Base-by-base conservation (phyloP, 2,329 filamentous ascomycete species). In the Aquanectria penicillioides region DNA sequence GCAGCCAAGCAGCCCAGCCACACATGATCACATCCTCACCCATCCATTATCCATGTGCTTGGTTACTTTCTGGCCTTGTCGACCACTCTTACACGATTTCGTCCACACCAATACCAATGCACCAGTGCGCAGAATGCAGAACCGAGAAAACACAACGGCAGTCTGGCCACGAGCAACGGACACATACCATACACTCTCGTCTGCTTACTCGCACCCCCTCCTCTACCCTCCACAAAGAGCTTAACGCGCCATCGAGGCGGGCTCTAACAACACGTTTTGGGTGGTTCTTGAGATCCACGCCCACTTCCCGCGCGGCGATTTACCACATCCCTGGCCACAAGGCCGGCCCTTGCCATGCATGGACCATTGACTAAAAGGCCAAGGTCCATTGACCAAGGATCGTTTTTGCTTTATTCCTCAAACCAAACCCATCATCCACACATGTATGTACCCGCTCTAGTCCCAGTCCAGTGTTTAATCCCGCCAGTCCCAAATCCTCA, bases 281-380 rank as follows among this genome's bases (percentile, higher is more conserved):
- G 41, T 46, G 54, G 51, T 57, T 57, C 44, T 61, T 56, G 57
- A 68, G 63, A 68, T 69, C 66, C 64, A 60, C 62, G 61, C 66
- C 66, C 63, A 69, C 65, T 67, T 69, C 66, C 62, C 66, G 62
- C 57, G 41, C 57, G 52, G 64, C 58, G 64, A 67, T 60, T 62
- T 61, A 47, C 56, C 46, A 47, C 43, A 59, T 59, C 59, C 59
- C 41, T 67, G 59, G 57, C 15, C 37, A 28, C 26, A 17, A 59
- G 50, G 43, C 49, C 31, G 25, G 43, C 28, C 50, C 34, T 50
- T 36, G 46, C 18, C 50, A n/a, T 46, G 47, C 50, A 49, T 49
- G 36, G 38, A 26, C 57, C 38, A 48, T 43, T 53, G 34, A 47
- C 29, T 15, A 28, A 25, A 25, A n/a, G n/a, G n/a, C n/a, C n/a